Conservation (phyloP, 257 asterid genomes). For the Petrea volubilis region DNA sequence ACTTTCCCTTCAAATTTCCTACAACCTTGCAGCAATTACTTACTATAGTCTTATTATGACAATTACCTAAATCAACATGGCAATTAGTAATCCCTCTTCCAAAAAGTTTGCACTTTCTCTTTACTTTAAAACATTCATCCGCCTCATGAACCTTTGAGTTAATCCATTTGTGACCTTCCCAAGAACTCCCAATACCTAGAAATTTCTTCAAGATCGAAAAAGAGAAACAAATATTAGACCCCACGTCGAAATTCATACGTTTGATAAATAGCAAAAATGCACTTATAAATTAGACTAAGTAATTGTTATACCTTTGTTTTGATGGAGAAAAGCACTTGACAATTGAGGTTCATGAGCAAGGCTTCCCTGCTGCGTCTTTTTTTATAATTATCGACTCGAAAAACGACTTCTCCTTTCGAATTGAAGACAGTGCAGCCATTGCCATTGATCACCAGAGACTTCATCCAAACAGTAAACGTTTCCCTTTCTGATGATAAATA, state of each 20-base stretch:
- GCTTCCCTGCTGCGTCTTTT: conserved; percentile 41
- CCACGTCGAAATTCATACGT: not conserved
- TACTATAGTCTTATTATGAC: conserved; percentile 17
- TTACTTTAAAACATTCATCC: conserved; percentile 42
- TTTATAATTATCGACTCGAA: conserved; percentile 66
- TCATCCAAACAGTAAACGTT: conserved; percentile 68
- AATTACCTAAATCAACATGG: conserved; percentile 26
- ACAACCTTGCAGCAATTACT: conserved; percentile 31
- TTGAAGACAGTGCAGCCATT: conserved; percentile 65
- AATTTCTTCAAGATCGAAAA: conserved; percentile 27
- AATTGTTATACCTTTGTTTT: conserved; percentile 43
- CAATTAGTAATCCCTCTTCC: conserved; percentile 26
- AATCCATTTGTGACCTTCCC: conserved; percentile 41
- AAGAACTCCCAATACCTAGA: conserved; percentile 21
- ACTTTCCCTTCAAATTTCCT: conserved; percentile 30
- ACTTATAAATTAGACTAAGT: not conserved
- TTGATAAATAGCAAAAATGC: not conserved
- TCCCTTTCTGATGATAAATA: conserved; percentile 41
- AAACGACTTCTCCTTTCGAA: conserved; percentile 45
- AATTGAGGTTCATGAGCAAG: conserved; percentile 56
- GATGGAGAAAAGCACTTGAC: conserved; percentile 54
- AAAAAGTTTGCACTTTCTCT: conserved; percentile 18
- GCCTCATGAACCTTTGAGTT: conserved; percentile 24
- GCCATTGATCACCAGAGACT: conserved; percentile 61
- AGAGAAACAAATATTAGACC: not conserved